Percentiles rank a stretch among this genome's conserved stretches.
Conservation (phyloP, 2,329 filamentous ascomycete genomes). For the Falciphora oryzae region DNA sequence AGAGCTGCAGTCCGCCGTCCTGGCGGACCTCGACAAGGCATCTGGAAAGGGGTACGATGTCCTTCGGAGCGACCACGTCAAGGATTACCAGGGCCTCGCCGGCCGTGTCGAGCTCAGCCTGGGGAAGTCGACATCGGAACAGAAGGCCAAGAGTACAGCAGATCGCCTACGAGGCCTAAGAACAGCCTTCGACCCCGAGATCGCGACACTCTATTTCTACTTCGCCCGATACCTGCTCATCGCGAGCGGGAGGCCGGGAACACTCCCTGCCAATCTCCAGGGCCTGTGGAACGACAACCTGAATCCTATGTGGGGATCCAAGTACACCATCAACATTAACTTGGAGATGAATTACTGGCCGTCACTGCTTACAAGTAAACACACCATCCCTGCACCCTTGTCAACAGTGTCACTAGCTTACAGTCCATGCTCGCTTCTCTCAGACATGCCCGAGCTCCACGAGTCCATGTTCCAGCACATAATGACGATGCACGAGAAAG, state of each 20-base stretch:
- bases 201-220: constrained; percentile 23
- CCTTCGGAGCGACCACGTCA: constrained; percentile 19
- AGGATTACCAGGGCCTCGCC: constrained; percentile 26
- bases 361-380: constrained; percentile 18
- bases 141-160: constrained; percentile 6
- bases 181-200: constrained; percentile 14
- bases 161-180: constrained; percentile 9
- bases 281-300: constrained; percentile 37
- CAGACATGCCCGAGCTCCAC: constrained; percentile 25
- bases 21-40: constrained; percentile 2
- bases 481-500: constrained; percentile 23
- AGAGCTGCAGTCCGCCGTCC: neutral
- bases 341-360: constrained; percentile 37
- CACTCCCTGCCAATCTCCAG: constrained; percentile 36
- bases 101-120: constrained; percentile 22
- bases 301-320: constrained; percentile 33
- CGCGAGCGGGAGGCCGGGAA: constrained; percentile 22
- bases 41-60: constrained; percentile 4
- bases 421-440: too few relatives aligned
- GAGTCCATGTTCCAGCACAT: constrained; percentile 31
- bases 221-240: constrained; percentile 29
- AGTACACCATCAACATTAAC: constrained; percentile 40
- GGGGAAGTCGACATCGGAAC: constrained; percentile 11
- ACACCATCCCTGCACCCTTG: neutral
- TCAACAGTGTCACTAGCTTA: too few relatives aligned